Conservation (phyloP, 2,329 filamentous ascomycete species). For the Gaeumannomyces tritici region DNA sequence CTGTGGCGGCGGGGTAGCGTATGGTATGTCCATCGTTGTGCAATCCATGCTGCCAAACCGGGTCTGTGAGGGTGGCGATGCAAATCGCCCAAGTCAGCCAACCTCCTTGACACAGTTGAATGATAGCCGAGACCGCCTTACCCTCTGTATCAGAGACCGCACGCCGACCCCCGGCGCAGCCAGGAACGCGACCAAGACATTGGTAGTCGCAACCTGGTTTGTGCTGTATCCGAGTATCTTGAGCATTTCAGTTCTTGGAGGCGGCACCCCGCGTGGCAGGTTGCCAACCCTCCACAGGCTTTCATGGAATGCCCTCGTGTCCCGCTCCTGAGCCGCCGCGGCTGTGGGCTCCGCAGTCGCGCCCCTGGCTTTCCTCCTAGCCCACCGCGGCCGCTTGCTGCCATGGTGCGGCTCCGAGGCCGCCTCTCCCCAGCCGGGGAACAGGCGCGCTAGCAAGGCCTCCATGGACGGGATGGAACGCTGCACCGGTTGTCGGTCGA, state of each 20-base stretch:
- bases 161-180: constrained; percentile 3
- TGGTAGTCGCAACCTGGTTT: neutral
- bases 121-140: neutral
- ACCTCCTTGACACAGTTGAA: neutral
- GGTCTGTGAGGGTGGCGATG: neutral
- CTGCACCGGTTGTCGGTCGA: neutral
- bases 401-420: neutral
- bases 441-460: neutral
- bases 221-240: neutral
- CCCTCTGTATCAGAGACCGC: constrained; percentile 2
- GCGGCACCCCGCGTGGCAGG: neutral
- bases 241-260: neutral
- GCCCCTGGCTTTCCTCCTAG: neutral
- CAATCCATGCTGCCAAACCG: constrained; percentile 2
- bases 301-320: neutral
- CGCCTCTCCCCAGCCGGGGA: neutral
- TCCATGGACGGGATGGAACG: neutral
- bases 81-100: neutral
- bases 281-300: neutral
- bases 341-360: neutral
- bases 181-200: constrained; percentile 1
- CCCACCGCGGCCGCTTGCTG: neutral
- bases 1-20: neutral
- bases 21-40: neutral
- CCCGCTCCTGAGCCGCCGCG: neutral